Evolutionary conservation across 257 asterid species (phyloP).

Genomic region (Solanum sejunctum): DNA sequence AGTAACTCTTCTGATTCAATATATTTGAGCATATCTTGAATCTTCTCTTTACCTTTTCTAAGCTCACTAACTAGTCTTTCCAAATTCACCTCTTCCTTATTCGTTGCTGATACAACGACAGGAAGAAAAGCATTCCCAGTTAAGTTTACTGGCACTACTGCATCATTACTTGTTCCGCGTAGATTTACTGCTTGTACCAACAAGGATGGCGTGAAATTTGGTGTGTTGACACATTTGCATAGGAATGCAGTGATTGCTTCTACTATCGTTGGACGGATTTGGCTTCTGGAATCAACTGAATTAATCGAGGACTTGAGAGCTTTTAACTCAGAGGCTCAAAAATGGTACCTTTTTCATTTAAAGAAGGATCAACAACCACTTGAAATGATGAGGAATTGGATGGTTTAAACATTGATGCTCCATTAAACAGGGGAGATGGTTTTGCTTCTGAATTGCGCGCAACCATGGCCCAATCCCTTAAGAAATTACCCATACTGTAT

Average conservation of each 20-base stretch:
- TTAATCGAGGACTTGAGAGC: not conserved
- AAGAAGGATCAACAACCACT: not conserved
- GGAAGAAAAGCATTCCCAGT: not conserved
- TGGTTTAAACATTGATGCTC: not conserved
- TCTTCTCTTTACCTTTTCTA: not conserved
- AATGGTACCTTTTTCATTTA: not conserved
- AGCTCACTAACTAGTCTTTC: not conserved
- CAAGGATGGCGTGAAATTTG: not conserved
- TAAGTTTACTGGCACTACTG: not conserved
- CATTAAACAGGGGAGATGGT: not conserved
- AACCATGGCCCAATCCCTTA: not conserved
- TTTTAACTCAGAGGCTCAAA: not conserved
- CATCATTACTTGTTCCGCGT: not conserved
- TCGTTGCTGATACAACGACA: not conserved
- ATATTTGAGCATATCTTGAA: not conserved
- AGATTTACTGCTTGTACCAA: not conserved
- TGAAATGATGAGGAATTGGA: not conserved
- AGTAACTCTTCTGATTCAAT: not conserved
- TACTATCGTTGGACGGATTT: not conserved
- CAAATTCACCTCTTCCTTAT: not conserved
- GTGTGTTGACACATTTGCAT: not conserved
- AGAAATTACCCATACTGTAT: not conserved
- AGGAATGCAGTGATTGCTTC: not conserved
- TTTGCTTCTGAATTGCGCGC: not conserved
- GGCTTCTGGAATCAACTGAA: not conserved